Base-by-base conservation (phyloP, 2,329 filamentous ascomycete species). In the Arthrobotrys iridis region DNA sequence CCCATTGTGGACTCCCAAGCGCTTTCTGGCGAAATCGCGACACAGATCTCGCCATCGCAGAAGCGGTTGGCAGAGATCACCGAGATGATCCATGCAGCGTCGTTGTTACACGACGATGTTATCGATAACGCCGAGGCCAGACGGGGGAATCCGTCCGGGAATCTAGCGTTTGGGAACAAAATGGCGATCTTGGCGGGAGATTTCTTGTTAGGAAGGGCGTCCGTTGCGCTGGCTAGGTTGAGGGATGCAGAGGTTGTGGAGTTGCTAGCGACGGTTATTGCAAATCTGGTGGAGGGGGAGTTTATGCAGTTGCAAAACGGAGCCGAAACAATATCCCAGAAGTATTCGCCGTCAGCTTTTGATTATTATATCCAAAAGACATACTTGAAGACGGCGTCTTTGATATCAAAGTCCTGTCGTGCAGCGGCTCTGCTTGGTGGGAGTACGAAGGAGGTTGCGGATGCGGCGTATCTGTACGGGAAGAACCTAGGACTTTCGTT, bases 141-240 rank as follows among this genome's bases (percentile, higher is more conserved):
- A 65, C 91, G 95, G 74, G 92, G 92, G 28, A 88, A 89, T 1
- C 91, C 92, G 5, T 96, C 92, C 1, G 95, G 95, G 30, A 99
- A 99, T 82, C 87, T 95, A 76, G 92, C 93, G 80, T 98, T 98
- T 80, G 95, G 95, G 77, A 99, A 99, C 85, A 99, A 99, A 83
- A 98, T 99, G 94, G 94, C 95, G 11, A 94, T 99, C 1, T 84
- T 99, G 78, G 95, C 95, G 0, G 95, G 95, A n/a, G 95, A 99
- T 82, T 99, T 99, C 81, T 85, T 99, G 46, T 87, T 99, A 1
- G 94, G 94, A 2, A 88, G 95, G 59, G 95, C 95, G 0, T 99
- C 95, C 0, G 93, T 98, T 4, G 94, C 94, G 4, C 87, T 99
- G 43, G 95, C 95, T 11, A 89, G 95, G 43, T 84, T 99, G 72